Evolutionary conservation across 352 stramenopile species (phyloP).

Genomic region (Phytophthora quininea): DNA sequence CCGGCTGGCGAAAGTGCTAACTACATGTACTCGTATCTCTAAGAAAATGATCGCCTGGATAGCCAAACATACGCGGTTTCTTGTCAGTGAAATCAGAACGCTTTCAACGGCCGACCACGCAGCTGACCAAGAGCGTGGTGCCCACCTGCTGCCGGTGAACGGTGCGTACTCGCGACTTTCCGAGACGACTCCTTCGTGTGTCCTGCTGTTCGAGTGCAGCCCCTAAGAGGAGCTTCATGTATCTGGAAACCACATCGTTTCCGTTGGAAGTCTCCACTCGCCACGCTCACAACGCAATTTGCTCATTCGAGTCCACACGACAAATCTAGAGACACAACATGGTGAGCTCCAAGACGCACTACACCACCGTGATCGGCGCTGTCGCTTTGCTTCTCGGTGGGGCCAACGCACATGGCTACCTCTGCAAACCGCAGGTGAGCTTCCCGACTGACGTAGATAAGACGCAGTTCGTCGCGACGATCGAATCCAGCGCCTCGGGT

Average conservation of each 20-base stretch:
- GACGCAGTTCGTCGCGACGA: constrained; percentile 50
- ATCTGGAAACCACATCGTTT: too few relatives aligned
- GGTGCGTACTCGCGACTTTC: constrained; percentile 14
- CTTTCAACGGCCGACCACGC: constrained; percentile 16
- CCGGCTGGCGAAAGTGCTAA: background rate
- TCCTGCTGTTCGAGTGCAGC: constrained; percentile 14
- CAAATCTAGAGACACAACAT: constrained; percentile 7
- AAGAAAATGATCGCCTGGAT: background rate
- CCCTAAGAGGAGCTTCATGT: too few relatives aligned
- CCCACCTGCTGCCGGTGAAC: constrained; percentile 25
- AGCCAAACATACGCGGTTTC: constrained; percentile 9
- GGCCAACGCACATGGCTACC: constrained; percentile 41
- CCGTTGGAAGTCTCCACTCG: background rate
- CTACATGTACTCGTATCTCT: background rate
- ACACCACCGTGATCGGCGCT: constrained; percentile 9
- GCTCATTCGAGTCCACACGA: constrained; percentile 13
- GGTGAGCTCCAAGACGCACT: constrained; percentile 19
- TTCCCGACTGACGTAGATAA: constrained; percentile 37
- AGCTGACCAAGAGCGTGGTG: constrained; percentile 17
- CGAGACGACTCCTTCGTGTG: constrained; percentile 10
- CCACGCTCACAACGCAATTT: constrained; percentile 28
- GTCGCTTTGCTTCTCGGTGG: constrained; percentile 16
- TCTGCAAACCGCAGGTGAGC: constrained; percentile 29
- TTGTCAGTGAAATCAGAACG: constrained; percentile 36
- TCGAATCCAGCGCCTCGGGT: constrained; percentile 34